A percentile compares a stretch with the other conserved stretches of the same genome.
These are phyloP conservation scores for Daldinia sp. DNA, from an alignment of 2,329 filamentous ascomycete genomes.

Conservation along the genomic window DNA sequence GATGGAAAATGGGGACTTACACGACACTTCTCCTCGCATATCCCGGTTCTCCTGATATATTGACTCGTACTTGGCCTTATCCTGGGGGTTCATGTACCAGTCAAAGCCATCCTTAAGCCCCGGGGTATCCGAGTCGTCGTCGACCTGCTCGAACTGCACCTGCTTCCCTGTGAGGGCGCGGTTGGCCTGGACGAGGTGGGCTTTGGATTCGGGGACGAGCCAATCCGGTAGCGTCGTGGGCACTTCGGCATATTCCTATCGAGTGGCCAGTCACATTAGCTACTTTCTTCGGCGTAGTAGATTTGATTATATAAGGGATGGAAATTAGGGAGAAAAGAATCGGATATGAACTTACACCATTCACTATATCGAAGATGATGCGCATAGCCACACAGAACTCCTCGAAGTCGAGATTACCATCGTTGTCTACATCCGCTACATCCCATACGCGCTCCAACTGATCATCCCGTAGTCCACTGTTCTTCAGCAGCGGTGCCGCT, in stretches of 20 bases:
- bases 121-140: slow-evolving; percentile 83
- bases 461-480: slow-evolving; percentile 71
- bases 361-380: slow-evolving; percentile 95
- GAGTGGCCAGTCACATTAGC: slow-evolving; percentile 25
- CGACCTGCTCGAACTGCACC: slow-evolving; percentile 85
- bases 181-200: slow-evolving; percentile 86
- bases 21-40: slow-evolving; percentile 84
- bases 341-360: slow-evolving; percentile 71
- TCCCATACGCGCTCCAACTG: slow-evolving; percentile 99
- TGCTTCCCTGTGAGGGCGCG: slow-evolving; percentile 83
- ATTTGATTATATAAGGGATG: background rate
- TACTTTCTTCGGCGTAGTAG: background rate
- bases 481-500: slow-evolving; percentile 72
- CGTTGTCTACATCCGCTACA: slow-evolving; percentile 94
- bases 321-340: background rate
- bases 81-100: slow-evolving; percentile 96
- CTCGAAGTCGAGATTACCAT: slow-evolving; percentile 98
- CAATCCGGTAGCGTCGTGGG: slow-evolving; percentile 89
- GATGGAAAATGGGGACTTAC: slow-evolving; percentile 60
- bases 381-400: slow-evolving; percentile 99
- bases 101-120: slow-evolving; percentile 97
- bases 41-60: slow-evolving; percentile 96
- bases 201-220: slow-evolving; percentile 95
- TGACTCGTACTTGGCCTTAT: slow-evolving; percentile 95
- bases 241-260: slow-evolving; percentile 89